A percentile compares a stretch with the other conserved stretches of the same genome.
These are phyloP conservation scores for Geosmithia morbida DNA, from an alignment of 2,329 filamentous ascomycete species.

Conservation along the genomic window DNA sequence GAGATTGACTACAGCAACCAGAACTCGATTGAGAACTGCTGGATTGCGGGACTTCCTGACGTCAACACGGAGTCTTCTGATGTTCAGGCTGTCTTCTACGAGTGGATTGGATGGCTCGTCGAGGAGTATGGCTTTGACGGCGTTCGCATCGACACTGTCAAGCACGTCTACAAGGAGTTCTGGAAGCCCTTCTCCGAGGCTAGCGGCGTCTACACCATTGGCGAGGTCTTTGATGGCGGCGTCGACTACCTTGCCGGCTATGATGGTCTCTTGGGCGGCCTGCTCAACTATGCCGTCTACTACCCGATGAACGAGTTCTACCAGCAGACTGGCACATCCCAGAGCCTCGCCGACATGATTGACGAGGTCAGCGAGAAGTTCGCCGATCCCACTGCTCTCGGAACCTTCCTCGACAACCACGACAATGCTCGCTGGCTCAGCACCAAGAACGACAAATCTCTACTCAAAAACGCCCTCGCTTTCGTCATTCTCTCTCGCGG, in stretches of 20 bases:
- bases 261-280: constrained; percentile 36
- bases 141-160: constrained; percentile 46
- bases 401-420: constrained; percentile 44
- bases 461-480: constrained; percentile 45
- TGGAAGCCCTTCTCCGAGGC: constrained; percentile 37
- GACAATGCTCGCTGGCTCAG: constrained; percentile 39
- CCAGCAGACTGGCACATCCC: constrained; percentile 20
- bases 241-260: constrained; percentile 36
- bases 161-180: constrained; percentile 45
- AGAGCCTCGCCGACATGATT: constrained; percentile 23
- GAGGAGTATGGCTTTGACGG: constrained; percentile 47
- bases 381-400: constrained; percentile 28
- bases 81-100: constrained; percentile 34
- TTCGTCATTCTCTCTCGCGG: constrained; percentile 48
- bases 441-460: constrained; percentile 33
- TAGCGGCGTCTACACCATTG: constrained; percentile 43
- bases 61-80: constrained; percentile 36
- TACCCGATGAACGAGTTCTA: constrained; percentile 25
- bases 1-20: constrained; percentile 39
- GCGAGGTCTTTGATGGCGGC: constrained; percentile 44
- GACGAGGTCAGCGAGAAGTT: constrained; percentile 12
- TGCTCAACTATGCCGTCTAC: constrained; percentile 45
- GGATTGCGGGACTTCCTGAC: constrained; percentile 46
- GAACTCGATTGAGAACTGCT: constrained; percentile 31
- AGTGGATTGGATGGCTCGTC: constrained; percentile 46